Evolutionary conservation across 371 early-diverging fungal species (phyloP).

Genomic region (Choanephora cucurbitarum): DNA sequence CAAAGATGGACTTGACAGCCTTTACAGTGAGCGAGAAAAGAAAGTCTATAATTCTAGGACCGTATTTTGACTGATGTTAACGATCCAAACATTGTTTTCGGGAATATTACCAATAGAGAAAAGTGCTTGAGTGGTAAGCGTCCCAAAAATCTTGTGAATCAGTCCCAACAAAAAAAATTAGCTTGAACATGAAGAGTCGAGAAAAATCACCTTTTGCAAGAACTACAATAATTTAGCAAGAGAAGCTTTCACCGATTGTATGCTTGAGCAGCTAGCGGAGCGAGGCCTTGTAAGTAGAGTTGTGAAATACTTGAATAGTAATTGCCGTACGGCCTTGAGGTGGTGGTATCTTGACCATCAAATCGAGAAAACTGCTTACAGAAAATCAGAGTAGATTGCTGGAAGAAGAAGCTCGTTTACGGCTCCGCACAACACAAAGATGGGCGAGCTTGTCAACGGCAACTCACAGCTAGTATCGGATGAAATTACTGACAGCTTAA

Average conservation of each 20-base stretch:
- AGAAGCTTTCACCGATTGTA: conserved; percentile 11
- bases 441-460: no score
- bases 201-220: no score
- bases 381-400: conserved; percentile 7
- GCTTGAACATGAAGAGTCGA: no score
- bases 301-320: conserved; percentile 1
- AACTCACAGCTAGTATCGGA: no score
- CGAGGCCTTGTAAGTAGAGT: conserved; percentile 4
- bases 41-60: conserved; percentile 14
- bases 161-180: no score
- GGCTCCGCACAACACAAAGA: no score
- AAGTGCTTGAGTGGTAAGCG: conserved; percentile 20
- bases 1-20: no score
- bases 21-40: no score
- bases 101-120: conserved; percentile 18
- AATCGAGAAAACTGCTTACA: conserved; percentile 3
- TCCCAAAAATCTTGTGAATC: conserved; percentile 20
- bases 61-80: conserved; percentile 13
- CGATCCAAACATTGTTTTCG: conserved; percentile 19
- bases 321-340: conserved; percentile 1
- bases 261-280: conserved; percentile 7
- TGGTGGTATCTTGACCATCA: conserved; percentile 6
- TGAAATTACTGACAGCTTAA: no score
- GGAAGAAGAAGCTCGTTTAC: no score
- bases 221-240: conserved; percentile 7